Percentiles rank a stretch among this genome's conserved stretches.
Evolutionary conservation across 140 eudicot species (phyloP).

Genomic region (Eryngium alpinum): DNA sequence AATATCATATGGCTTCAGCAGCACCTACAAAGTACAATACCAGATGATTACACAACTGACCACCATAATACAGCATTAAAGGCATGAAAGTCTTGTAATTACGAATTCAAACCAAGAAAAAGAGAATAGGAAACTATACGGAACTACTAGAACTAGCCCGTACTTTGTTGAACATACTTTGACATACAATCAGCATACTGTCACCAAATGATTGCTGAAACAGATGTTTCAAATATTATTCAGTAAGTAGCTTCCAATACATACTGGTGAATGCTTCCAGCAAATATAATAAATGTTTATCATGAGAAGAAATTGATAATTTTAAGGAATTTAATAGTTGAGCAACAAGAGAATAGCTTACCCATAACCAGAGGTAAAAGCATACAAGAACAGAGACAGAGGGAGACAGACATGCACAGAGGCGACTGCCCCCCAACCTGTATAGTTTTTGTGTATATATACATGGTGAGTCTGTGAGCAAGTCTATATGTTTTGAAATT

Average conservation of each 20-base stretch:
- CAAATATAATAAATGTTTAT: too few species aligned
- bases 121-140: background rate
- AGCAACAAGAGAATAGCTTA: background rate
- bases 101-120: background rate
- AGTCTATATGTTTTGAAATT: too few species aligned
- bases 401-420: too few species aligned
- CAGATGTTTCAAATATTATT: background rate
- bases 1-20: conserved; percentile 50
- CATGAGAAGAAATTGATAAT: too few species aligned
- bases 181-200: background rate
- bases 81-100: background rate
- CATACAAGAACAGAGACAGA: background rate
- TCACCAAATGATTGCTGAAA: background rate
- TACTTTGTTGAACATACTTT: background rate
- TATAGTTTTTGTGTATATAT: too few species aligned
- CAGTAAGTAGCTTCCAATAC: background rate
- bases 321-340: background rate
- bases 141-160: background rate
- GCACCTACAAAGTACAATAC: conserved; percentile 28
- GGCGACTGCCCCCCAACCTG: too few species aligned
- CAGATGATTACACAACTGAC: background rate
- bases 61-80: background rate
- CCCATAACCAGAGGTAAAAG: background rate
- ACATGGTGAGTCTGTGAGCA: too few species aligned
- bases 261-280: background rate